Base-by-base conservation (phyloP, 108 stramenopile genomes). In the Cylindrotheca fusiformis region DNA sequence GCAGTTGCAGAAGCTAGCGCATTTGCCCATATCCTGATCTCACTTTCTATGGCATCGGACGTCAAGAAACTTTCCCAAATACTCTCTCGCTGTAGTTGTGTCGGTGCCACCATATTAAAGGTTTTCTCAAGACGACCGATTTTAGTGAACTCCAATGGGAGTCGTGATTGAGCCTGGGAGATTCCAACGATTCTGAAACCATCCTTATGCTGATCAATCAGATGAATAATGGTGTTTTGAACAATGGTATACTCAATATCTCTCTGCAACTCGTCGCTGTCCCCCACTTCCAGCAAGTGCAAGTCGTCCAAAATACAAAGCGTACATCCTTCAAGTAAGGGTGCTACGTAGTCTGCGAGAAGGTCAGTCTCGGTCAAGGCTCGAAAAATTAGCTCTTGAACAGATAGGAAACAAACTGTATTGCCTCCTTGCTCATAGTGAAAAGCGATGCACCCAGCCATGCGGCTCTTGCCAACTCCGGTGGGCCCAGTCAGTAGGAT, bases 391-490 rank as follows among this genome's bases (percentile, higher is more conserved):
- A 79, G 29, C 20, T 77, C 76, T 30, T 69, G 76, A 17, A 65
- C 52, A 6, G 76, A 82, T 20, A 64, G 20, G 55, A 33, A 64
- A 20, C 67, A 68, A 17, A 59, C 54, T 18, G 21, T 24, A 22
- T 25, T 2, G n/a, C 3, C 30, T 0, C 41, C 5, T 24, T 45
- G 24, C 1, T 55, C 28, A 47, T 26, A 44, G n/a, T 6, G 5
- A 30, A 48, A n/a, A 22, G 68, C 70, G 2, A 79, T 22, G 59
- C 62, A 73, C 10, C 60, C 58, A 60, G 68, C 81, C 77, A 94
- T 58, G 32, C 83, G 75, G 32, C 82, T 74, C 72, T 94, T 94
- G 6, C 92, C 92, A 32, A 94, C 88, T 32, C 88, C 88, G n/a
- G 83, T 48, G 68, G 82, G 77, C 10, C 92, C 92, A 6, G 82